Evolutionary conservation across 2,329 filamentous ascomycete genomes (phyloP), one percentile per base, ranked within the genome.

Genomic region (Lachnellula occidentalis): DNA sequence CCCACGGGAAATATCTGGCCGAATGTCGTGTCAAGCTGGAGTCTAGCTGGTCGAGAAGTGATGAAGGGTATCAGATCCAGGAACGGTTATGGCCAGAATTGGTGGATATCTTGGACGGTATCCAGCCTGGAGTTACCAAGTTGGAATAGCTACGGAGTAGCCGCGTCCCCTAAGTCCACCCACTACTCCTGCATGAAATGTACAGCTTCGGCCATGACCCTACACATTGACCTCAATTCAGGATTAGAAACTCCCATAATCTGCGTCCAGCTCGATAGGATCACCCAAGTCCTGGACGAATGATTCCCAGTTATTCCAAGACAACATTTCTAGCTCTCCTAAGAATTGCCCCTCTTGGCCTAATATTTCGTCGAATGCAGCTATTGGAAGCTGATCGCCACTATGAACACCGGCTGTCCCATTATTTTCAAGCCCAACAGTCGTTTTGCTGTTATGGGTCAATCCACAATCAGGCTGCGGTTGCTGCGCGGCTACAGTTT

Each of bases 21-120:
- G 56, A 61, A 31, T 60, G 61, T 39, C 34, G 49, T 34, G 51
- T 63, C 21, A 49, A 22, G 8, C 45, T 48, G 46, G 50, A 52
- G 6, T 71, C 68, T 47, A 36, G 51, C 0, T 72, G 66, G 58
- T 70, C 72, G 3, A 50, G 61, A 36, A 71, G 73, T 1, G 60
- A 69, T 4, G 68, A 73, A 22, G 76, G 74, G 0, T 59, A 62
- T 37, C 48, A 63, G 50, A 53, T 24, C 69, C 71, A 71, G 52
- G 61, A 64, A 45, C 67, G 64, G 51, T 61, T 76, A 1, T 78
- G 71, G 63, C 67, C 61, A 15, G 74, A 79, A 66, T 57, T 78
- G 61, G 37, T 72, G 60, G 68, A 60, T 8, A 66, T 75, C 24
- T 47, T 79, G 36, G 74, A 78, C 48, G 65, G 46, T 1, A 69